Percentiles rank a stretch among this genome's conserved stretches.
These are phyloP conservation scores for Globisporangium sylvaticum DNA, from an alignment of 352 stramenopile species.

Conservation along the genomic window DNA sequence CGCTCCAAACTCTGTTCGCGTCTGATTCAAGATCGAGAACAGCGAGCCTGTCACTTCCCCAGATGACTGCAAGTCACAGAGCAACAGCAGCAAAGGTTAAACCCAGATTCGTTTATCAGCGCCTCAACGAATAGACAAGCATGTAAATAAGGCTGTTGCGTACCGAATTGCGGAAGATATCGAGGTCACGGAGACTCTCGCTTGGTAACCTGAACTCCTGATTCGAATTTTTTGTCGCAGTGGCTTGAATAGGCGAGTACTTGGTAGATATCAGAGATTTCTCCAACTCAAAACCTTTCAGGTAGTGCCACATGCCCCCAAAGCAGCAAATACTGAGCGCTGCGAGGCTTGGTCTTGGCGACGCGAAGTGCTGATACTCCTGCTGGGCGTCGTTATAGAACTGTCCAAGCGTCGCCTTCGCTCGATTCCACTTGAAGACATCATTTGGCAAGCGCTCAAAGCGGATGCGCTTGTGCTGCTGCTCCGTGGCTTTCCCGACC, in stretches of 20 bases:
- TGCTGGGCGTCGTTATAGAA: conserved; percentile 12
- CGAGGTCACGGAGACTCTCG: conserved; percentile 29
- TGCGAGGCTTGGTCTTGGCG: conserved; percentile 14
- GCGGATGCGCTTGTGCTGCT: conserved; percentile 19
- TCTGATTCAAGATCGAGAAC: conserved; percentile 34
- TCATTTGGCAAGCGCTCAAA: conserved; percentile 24
- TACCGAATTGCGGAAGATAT: conserved; percentile 41
- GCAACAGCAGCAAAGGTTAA: background rate
- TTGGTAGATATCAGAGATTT: conserved; percentile 24
- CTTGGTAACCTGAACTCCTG: conserved; percentile 21
- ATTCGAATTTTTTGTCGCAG: background rate
- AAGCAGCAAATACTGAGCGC: conserved; percentile 27
- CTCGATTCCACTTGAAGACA: conserved; percentile 20
- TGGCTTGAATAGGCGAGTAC: conserved; percentile 19
- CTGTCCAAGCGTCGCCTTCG: background rate
- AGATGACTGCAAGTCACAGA: conserved; percentile 20
- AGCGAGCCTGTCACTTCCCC: conserved; percentile 22
- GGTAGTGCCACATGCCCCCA: conserved; percentile 28
- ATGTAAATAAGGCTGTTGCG: background rate
- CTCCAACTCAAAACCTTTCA: conserved; percentile 23
- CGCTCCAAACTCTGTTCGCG: conserved; percentile 27
- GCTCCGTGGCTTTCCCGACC: background rate
- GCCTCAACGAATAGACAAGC: background rate
- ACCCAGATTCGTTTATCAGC: background rate
- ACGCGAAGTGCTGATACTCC: conserved; percentile 7